Evolutionary conservation across 2,329 filamentous ascomycete species (phyloP).

Genomic region (Fonsecaea monophora): DNA sequence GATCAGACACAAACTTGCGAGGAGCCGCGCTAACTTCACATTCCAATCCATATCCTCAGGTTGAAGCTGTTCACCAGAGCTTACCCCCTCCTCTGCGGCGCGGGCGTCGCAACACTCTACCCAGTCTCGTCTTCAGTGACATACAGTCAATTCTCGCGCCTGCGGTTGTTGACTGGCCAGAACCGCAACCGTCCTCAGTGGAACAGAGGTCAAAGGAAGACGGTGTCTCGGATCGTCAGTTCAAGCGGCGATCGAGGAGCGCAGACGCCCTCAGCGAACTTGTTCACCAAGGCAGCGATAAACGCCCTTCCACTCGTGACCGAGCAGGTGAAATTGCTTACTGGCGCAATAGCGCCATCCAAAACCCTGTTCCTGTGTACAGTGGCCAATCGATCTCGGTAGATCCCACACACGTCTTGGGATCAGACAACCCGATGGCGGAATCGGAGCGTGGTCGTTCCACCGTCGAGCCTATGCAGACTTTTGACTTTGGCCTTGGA

Average conservation of each 20-base stretch:
- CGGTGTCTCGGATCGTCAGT: conserved; percentile 35
- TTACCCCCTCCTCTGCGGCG: conserved; percentile 26
- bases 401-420: conserved; percentile 26
- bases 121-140: conserved; percentile 53
- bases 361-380: conserved; percentile 40
- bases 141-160: conserved; percentile 42
- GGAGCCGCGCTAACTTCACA: conserved; percentile 37
- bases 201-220: conserved; percentile 26
- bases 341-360: conserved; percentile 46
- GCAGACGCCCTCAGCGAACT: conserved; percentile 50
- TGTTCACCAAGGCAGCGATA: conserved; percentile 42
- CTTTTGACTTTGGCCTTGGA: conserved; percentile 42
- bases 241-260: conserved; percentile 55
- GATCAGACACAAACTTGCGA: conserved; percentile 14
- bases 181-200: conserved; percentile 2
- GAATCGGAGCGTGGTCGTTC: conserved; percentile 24
- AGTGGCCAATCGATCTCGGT: conserved; percentile 34
- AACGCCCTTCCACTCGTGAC: conserved; percentile 49
- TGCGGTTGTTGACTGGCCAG: conserved; percentile 16
- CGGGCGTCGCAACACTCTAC: conserved; percentile 51
- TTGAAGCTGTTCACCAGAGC: conserved; percentile 18
- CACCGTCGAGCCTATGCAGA: conserved; percentile 31
- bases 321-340: conserved; percentile 51
- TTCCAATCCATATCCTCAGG: conserved; percentile 23
- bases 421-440: conserved; percentile 14